These are phyloP conservation scores for Calonectria hawksworthii DNA, from an alignment of 2,329 filamentous ascomycete species.

Conservation along the genomic window DNA sequence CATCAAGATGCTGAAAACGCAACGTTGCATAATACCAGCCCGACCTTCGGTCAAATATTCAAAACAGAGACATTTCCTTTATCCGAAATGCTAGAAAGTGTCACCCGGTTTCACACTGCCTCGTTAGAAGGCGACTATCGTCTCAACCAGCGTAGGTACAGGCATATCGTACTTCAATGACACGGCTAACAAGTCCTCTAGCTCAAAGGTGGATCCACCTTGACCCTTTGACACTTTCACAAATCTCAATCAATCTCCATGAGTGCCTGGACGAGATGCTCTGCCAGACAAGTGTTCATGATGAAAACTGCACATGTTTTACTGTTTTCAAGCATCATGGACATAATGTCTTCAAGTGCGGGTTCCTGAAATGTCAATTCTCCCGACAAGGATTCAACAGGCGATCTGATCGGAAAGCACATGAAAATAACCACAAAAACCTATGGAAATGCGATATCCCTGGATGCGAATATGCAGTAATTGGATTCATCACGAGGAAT, in stretches of 20 bases:
- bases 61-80: neutral
- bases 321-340: neutral
- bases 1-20: neutral
- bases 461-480: conserved; percentile 36
- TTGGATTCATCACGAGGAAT: conserved; percentile 39
- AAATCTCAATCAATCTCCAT: neutral
- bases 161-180: neutral
- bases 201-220: neutral
- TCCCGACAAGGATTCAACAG: neutral
- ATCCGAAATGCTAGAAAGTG: neutral
- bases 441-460: conserved; percentile 43
- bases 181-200: neutral
- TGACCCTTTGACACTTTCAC: conserved; percentile 8
- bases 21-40: neutral
- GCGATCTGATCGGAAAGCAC: neutral
- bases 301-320: neutral
- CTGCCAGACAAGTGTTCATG: neutral
- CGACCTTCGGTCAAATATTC: neutral
- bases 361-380: conserved; percentile 6
- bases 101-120: neutral
- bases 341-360: conserved; percentile 8
- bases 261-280: neutral
- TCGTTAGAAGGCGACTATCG: neutral
- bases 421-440: conserved; percentile 15
- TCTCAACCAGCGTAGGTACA: neutral